Evolutionary conservation across 2,329 filamentous ascomycete species (phyloP), one percentile per base, ranked within the genome.

Genomic region (Stagonosporopsis tanaceti): DNA sequence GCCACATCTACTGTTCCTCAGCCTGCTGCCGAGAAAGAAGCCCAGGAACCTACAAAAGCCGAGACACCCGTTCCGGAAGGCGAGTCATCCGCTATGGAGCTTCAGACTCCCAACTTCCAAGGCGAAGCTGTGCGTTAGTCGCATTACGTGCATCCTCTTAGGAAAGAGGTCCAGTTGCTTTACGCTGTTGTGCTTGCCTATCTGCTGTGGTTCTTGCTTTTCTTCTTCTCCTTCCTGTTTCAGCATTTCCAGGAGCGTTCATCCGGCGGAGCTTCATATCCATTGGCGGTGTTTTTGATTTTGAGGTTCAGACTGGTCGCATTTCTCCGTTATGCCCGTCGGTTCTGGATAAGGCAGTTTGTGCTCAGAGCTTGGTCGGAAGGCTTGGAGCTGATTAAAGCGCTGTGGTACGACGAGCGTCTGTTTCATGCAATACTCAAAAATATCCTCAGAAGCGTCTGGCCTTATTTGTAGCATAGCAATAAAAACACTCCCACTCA

Each of bases 241-340:
- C 53, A 69, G 72, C 72, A 74, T 76, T 74, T 74, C 63, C 69
- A 62, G 72, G 72, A 74, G 72, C 73, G 66, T 63, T 63, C 66
- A 64, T 65, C 64, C 65, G 64, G 64, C 51, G 61, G 56, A 67
- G 60, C 57, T 67, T 69, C 61, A 69, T 68, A 66, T 65, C 60
- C 66, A 69, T 67, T 63, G 61, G 59, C 47, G 65, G 69, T 69
- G 67, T 66, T 69, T 53, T 62, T 64, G 61, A 63, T 57, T 60
- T 47, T 11, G 17, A 50, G 32, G 34, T n/a, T 25, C 46, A 40
- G 34, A 35, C 50, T 56, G 61, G 51, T 48, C 52, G 54, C 40
- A 57, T 53, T 41, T 47, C 32, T 52, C 32, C 45, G 30, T 17
- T 35, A 34, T 24, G 47, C 45, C 42, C 37, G 56, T 46, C 46